phyloP scores from a whole-genome alignment of 371 early-diverging fungal species.

The Syncephalis plumigaleata region DNA sequence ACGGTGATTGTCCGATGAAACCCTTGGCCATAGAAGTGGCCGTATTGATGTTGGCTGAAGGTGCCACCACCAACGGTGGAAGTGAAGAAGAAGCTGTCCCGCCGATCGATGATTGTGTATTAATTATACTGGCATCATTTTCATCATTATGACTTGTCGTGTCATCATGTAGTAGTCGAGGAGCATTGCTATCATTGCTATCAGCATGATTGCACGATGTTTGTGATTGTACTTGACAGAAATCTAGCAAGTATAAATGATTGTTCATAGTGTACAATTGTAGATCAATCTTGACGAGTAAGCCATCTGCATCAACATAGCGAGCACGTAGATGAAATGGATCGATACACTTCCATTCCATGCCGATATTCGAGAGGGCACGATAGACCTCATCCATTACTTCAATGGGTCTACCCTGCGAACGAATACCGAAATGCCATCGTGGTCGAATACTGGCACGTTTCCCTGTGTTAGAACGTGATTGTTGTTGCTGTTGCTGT shows the following conservation, averaged over 20 bases:
- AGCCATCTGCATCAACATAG: constrained; percentile 32
- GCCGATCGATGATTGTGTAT: no score
- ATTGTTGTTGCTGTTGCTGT: no score
- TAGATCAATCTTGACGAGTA: constrained; percentile 72
- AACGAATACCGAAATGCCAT: constrained; percentile 97
- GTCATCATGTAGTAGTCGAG: no score
- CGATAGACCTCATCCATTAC: constrained; percentile 96
- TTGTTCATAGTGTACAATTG: constrained; percentile 82
- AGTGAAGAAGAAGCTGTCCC: no score
- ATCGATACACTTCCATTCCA: constrained; percentile 85
- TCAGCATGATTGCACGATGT: no score
- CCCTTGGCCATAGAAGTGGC: constrained; percentile 11
- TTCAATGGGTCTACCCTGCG: constrained; percentile 75
- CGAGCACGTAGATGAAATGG: constrained; percentile 66
- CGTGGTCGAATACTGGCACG: constrained; percentile 26
- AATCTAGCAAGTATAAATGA: constrained; percentile 87
- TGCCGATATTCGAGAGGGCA: constrained; percentile 69
- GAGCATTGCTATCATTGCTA: no score
- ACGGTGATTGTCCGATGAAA: constrained; percentile 25
- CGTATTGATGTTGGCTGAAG: constrained; percentile 8
- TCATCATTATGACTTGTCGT: no score
- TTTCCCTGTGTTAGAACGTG: neutral
- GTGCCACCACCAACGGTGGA: no score
- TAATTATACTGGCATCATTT: no score
- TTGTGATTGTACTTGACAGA: constrained; percentile 44